A percentile compares a stretch with the other conserved stretches of the same genome.
phyloP scores from a whole-genome alignment of 2,329 filamentous ascomycete species.

The Cercospora brassicicola region DNA sequence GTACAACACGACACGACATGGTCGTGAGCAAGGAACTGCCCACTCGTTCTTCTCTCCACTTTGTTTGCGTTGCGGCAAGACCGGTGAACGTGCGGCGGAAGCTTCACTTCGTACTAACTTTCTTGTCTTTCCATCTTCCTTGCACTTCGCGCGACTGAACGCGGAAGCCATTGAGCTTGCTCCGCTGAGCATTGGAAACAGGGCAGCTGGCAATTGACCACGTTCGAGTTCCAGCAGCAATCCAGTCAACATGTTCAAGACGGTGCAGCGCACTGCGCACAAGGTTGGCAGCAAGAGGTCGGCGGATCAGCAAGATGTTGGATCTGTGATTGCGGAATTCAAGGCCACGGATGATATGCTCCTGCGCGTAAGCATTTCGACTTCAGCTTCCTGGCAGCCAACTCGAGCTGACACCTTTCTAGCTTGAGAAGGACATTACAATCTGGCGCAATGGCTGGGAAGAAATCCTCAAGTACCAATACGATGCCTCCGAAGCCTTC shows the following conservation, averaged over 20 bases:
- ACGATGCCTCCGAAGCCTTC: constrained; percentile 65
- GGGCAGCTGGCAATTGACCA: neutral
- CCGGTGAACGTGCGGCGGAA: neutral
- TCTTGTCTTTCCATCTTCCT: neutral
- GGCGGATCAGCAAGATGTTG: constrained; percentile 74
- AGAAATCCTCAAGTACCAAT: constrained; percentile 67
- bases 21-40: neutral
- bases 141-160: neutral
- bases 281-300: constrained; percentile 65
- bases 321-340: constrained; percentile 73
- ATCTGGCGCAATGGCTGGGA: constrained; percentile 79
- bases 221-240: neutral
- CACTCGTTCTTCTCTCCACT: neutral
- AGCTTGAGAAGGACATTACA: constrained; percentile 75
- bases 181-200: neutral
- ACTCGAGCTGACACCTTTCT: constrained; percentile 5
- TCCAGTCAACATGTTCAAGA: constrained; percentile 36
- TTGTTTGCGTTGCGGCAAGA: neutral
- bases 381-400: neutral
- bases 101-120: neutral
- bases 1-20: constrained; percentile 7
- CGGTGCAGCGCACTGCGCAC: constrained; percentile 70
- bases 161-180: neutral
- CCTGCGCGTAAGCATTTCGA: neutral
- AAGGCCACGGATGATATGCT: constrained; percentile 76